Conservation (phyloP, 306 rosid genomes). For the Quercus glauca region DNA sequence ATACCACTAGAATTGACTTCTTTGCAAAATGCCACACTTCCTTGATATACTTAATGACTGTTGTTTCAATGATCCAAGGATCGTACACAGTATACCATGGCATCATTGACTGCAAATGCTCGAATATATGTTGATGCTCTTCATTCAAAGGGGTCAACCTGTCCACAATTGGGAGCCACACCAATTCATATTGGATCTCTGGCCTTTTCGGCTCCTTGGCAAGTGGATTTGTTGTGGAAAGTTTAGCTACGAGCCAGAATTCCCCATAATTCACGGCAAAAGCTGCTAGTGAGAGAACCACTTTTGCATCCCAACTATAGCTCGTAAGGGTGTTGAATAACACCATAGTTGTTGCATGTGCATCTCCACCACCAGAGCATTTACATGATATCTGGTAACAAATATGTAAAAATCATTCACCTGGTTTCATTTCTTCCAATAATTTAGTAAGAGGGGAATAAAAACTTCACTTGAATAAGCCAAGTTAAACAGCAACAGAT, state of each 20-base stretch:
- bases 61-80: slow-evolving; percentile 56
- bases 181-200: slow-evolving; percentile 55
- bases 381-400: slow-evolving; percentile 62
- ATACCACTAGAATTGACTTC: slow-evolving; percentile 63
- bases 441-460: background rate
- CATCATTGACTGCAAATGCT: slow-evolving; percentile 56
- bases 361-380: slow-evolving; percentile 67
- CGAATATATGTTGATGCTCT: slow-evolving; percentile 30
- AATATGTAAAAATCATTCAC: background rate
- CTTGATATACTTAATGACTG: slow-evolving; percentile 61
- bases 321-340: slow-evolving; percentile 52
- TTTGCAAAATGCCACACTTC: slow-evolving; percentile 66
- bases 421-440: background rate
- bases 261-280: slow-evolving; percentile 71
- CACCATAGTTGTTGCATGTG: slow-evolving; percentile 61
- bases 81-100: slow-evolving; percentile 57
- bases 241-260: slow-evolving; percentile 76
- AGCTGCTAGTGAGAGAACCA: slow-evolving; percentile 74
- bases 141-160: slow-evolving; percentile 30
- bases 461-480: background rate
- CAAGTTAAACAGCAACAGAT: too few species aligned
- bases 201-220: slow-evolving; percentile 49
- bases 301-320: slow-evolving; percentile 89
- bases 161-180: slow-evolving; percentile 77
- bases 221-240: slow-evolving; percentile 46